Evolutionary conservation across 176 grass and related monocot genomes (phyloP), one percentile per base, ranked within the genome.

Genomic region (Bolboschoenus planiculmis): DNA sequence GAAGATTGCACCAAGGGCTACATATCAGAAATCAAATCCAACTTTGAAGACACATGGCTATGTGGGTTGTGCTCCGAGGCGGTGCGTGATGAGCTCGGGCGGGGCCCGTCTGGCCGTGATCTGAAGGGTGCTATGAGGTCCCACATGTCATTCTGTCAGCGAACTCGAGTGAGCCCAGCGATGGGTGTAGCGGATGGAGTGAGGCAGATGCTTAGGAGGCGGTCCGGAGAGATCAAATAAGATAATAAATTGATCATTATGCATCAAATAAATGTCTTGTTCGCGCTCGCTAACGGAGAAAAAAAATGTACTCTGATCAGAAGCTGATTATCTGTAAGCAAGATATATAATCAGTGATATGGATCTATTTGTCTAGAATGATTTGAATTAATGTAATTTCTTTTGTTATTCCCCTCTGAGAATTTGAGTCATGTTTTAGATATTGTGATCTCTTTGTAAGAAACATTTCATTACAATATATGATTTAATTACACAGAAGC

Each of bases 1-100:
- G 88, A 91, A 83, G 91, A 93, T 50, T 93, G 86, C 91, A 93
- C 88, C 67, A 36, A 74, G 34, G 88, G 88, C 29, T 93, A 91
- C 88, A 91, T 91, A 68, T 70, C 58, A 11, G 78, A 80, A 15
- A 58, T 88, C 16, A 93, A 87, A 83, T 56, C 63, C 16, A 93
- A 70, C 34, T 93, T 93, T 62, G 91, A 79, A 67, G 89, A 89
- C 51, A 87, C 84, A 83, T 93, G 91, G 89, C 84, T 93, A 26
- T 93, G 91, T 15, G 89, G 89, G 10, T 14, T 93, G 58, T 93
- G 91, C 82, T 93, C 89, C 0, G 89, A 91, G 57, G 89, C 87
- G 2, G 80, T 91, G 43, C 40, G 83, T 16, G 87, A 94, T 61
- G 87, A 89, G 15, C 64, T 89, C 20, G 1, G 51, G n/a, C 79